phyloP scores from a whole-genome alignment of 2,329 filamentous ascomycete genomes.

The Ophiostoma australiae region DNA sequence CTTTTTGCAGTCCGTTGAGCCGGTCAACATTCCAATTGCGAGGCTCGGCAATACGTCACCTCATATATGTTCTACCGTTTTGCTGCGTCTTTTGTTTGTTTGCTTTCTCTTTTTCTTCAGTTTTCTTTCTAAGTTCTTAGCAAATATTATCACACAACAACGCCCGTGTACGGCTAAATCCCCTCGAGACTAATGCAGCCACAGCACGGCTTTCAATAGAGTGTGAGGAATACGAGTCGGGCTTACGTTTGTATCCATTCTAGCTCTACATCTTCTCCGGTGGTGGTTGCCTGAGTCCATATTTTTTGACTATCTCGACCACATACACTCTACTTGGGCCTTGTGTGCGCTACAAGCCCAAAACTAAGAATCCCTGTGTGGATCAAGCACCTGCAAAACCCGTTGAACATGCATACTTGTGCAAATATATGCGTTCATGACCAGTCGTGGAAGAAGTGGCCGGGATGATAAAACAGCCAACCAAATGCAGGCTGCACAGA shows the following conservation, averaged over 20 bases:
- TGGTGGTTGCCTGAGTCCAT: background rate
- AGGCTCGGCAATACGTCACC: background rate
- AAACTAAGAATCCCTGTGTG: background rate
- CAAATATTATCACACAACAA: background rate
- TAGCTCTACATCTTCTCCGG: background rate
- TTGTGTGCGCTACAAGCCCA: background rate
- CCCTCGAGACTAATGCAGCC: background rate
- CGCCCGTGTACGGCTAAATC: background rate
- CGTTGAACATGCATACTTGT: background rate
- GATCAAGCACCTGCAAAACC: background rate
- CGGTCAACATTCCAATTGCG: background rate
- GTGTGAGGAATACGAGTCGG: background rate
- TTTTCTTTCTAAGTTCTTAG: background rate
- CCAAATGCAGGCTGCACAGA: no score
- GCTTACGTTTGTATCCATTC: background rate
- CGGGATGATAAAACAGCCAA: background rate
- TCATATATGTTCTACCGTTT: background rate
- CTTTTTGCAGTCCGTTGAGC: background rate
- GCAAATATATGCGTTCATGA: slow-evolving; percentile 4
- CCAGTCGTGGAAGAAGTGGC: background rate
- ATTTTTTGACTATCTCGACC: background rate
- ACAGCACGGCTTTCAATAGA: background rate
- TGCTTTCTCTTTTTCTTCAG: background rate
- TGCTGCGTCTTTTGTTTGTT: background rate
- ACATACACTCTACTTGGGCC: background rate